Evolutionary conservation across 2,329 filamentous ascomycete genomes (phyloP).

Genomic region (Colletotrichum trifolii): DNA sequence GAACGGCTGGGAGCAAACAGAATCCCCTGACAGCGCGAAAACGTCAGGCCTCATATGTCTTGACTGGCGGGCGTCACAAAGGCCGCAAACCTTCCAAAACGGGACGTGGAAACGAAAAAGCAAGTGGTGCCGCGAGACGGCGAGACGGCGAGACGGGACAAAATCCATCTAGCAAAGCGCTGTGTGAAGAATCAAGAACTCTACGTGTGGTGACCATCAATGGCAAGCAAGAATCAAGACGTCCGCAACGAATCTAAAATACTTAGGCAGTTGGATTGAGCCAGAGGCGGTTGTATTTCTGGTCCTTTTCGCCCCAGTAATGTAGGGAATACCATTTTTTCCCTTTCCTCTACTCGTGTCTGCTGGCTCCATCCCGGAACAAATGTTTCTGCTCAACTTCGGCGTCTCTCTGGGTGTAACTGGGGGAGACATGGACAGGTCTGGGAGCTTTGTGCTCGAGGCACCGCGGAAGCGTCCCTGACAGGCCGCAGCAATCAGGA

Average conservation of each 20-base stretch:
- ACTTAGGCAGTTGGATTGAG: too few species aligned
- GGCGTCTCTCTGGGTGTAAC: constrained; percentile 10
- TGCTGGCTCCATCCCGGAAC: constrained; percentile 31
- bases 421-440: constrained; percentile 26
- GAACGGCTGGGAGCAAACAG: constrained; percentile 26
- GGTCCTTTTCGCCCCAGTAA: neutral
- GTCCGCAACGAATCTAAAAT: too few species aligned
- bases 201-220: too few species aligned
- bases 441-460: constrained; percentile 29
- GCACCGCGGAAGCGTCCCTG: constrained; percentile 35
- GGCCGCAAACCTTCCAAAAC: constrained; percentile 14
- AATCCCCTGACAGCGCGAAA: constrained; percentile 17
- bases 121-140: constrained; percentile 23
- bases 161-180: constrained; percentile 10
- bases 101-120: constrained; percentile 1
- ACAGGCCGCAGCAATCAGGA: constrained; percentile 35
- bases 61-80: constrained; percentile 19
- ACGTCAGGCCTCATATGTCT: constrained; percentile 9
- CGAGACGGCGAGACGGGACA: neutral
- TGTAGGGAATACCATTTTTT: neutral
- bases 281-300: neutral
- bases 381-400: constrained; percentile 32
- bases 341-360: constrained; percentile 2
- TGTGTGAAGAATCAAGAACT: too few species aligned
- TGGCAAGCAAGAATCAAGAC: too few species aligned